These are phyloP conservation scores for Cryptosporidium sp. DNA, from an alignment of 169 alveolate species.

Conservation along the genomic window DNA sequence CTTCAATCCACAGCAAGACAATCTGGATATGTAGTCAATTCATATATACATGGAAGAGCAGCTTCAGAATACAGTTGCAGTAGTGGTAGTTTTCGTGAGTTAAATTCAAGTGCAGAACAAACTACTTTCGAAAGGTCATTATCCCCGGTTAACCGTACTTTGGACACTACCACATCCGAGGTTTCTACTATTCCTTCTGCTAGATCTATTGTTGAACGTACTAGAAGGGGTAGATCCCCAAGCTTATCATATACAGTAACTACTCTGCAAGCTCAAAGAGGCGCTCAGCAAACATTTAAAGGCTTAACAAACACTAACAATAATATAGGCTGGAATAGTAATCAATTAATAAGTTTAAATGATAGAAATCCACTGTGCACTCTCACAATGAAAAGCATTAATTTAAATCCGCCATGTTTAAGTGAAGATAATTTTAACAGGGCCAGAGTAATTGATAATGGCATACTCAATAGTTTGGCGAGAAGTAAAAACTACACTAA, in stretches of 20 bases:
- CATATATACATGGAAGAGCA: conserved; percentile 70
- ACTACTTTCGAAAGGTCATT: conserved; percentile 26
- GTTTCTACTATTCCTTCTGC: conserved; percentile 74
- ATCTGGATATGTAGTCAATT: conserved; percentile 59
- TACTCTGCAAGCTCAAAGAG: conserved; percentile 49
- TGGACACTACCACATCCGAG: conserved; percentile 58
- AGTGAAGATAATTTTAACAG: conserved; percentile 14
- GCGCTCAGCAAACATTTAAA: background rate
- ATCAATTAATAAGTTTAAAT: conserved; percentile 37
- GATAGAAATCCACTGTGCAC: conserved; percentile 52
- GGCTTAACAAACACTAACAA: background rate
- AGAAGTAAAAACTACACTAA: background rate
- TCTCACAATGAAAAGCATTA: conserved; percentile 56
- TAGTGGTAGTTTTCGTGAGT: conserved; percentile 41
- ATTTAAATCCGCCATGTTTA: conserved; percentile 56
- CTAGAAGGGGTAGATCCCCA: conserved; percentile 72
- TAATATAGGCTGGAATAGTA: background rate
- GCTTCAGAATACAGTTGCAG: conserved; percentile 76
- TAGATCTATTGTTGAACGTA: conserved; percentile 45
- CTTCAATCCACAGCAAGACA: conserved; percentile 53
- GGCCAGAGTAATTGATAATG: background rate
- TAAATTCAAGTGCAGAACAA: conserved; percentile 44
- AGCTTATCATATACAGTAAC: conserved; percentile 67
- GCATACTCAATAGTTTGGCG: background rate
- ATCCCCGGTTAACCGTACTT: conserved; percentile 38